Evolutionary conservation across 768 basidiomycete genomes (phyloP).

Genomic region (Leccinum truebloodii): DNA sequence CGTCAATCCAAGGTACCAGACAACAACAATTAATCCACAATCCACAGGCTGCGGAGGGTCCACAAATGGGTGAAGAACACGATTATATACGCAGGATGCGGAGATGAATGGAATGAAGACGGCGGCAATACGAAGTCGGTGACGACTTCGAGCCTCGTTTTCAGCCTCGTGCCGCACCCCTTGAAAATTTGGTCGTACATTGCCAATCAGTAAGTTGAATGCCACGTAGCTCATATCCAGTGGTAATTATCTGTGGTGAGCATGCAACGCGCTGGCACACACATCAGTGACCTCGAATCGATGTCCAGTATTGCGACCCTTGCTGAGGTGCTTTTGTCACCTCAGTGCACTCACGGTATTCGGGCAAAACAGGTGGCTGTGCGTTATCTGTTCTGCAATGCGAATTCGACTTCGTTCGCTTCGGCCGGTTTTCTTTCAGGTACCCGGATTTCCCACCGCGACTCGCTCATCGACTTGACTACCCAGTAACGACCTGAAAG

Average conservation of each 20-base stretch:
- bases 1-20: conserved; percentile 16
- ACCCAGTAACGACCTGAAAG: no score
- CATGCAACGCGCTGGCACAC: not conserved
- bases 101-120: conserved; percentile 24
- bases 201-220: not conserved
- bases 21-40: conserved; percentile 5
- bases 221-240: not conserved
- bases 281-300: not conserved
- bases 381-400: not conserved
- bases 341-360: no score
- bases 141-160: conserved; percentile 8
- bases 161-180: not conserved
- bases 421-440: no score
- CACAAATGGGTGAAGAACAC: conserved; percentile 8
- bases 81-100: conserved; percentile 19
- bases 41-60: conserved; percentile 8
- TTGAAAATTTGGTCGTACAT: not conserved
- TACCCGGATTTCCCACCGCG: no score
- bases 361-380: not conserved
- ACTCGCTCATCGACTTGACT: no score
- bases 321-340: not conserved
- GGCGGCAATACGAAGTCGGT: conserved; percentile 22
- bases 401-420: no score
- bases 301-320: not conserved
- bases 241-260: conserved; percentile 5